Base-by-base conservation (phyloP, 2,329 filamentous ascomycete genomes). In the Endoconidiophora polonica region DNA sequence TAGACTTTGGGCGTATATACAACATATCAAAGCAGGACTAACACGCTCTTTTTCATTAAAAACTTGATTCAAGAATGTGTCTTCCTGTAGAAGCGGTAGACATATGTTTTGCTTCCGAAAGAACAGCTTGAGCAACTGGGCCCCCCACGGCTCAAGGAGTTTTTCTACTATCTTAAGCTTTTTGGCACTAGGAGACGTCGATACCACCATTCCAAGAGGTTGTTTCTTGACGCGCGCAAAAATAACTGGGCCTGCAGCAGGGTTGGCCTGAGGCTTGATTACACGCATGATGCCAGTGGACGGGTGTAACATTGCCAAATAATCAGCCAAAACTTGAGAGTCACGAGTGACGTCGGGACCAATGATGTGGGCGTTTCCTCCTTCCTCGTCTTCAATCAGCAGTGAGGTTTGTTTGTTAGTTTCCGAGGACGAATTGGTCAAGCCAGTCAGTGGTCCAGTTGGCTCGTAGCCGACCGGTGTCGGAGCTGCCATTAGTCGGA, bases 31-130 rank as follows among this genome's bases (percentile, higher is more conserved):
- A 2, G 74, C 71, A 0, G 74, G 73, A 0, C 75, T 76, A 47
- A 74, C 68, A 7, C 68, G 64, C 7, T 70, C 65, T 51, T 70
- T 69, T 29, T 65, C 60, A 4, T 62, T 59, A 0, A 58, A 62
- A 50, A 71, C 72, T 20, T 70, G 69, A 9, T 65, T 64, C 52
- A 69, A 66, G 50, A 79, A 76, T 0, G 68, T 66, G 2, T 66
- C 59, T 41, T 75, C 71, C 52, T 81, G 74, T 5, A 80, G 65
- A 2, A 81, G 63, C 0, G 77, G 77, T 53, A 80, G 74, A n/a
- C 73, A 76, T n/a, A 64, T 63, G 58, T 80, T 76, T 38, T 74
- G 69, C 49, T 72, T 68, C 29, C 68, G 63, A 50, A 77, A 70
- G 57, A 77, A 77, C 68, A 71, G 53, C 24, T 68, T 66, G 40